Base-by-base conservation (phyloP, 2,329 filamentous ascomycete genomes). In the Pyricularia sp. region DNA sequence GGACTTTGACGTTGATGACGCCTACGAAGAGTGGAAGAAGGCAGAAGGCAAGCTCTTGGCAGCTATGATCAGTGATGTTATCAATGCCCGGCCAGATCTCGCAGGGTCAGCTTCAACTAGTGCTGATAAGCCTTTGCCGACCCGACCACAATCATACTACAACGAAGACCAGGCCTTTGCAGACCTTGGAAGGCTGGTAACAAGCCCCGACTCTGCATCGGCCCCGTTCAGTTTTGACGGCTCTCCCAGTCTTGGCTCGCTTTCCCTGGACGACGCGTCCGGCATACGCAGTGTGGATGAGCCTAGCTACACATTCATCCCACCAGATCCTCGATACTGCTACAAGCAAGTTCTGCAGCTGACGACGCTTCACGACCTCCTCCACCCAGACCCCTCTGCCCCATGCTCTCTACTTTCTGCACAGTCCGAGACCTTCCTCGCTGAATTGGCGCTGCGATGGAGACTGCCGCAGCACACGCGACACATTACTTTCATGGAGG, bases 1-100 rank as follows among this genome's bases (percentile, higher is more conserved):
- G 65, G 94, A 99, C 77, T 99, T 99, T 78, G 93, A 97, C 70
- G 80, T 91, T 23, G 93, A 97, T 69, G 93, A 97, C 70, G 90
- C 91, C 3, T 99, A 94, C 76, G 89, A 94, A 72, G 83, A 88
- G 63, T 99, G 95, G 95, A 96, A 93, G 78, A 94, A 92, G 76
- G 87, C 89, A n/a, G 95, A 99, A 78, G 86, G 87, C 3, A 90
- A 91, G 14, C 92, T 97, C 73, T 82, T 99, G 61, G 95, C 93
- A 6, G 92, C 95, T 73, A 93, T 98, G 88, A 95, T 99, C 84
- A 84, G 97, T 74, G 92, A 94, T 55, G 92, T 99, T 71, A 83
- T 98, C 59, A 93, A 92, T 70, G 91, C 91, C 6, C 93, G 92
- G 73, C 94, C 94, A 4, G 91, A 94, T 72, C 83, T 98, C 68